Percentiles rank a stretch among this genome's conserved stretches.
These are phyloP conservation scores for Daldinia loculata DNA, from an alignment of 495 filamentous ascomycete genomes.

Conservation along the genomic window DNA sequence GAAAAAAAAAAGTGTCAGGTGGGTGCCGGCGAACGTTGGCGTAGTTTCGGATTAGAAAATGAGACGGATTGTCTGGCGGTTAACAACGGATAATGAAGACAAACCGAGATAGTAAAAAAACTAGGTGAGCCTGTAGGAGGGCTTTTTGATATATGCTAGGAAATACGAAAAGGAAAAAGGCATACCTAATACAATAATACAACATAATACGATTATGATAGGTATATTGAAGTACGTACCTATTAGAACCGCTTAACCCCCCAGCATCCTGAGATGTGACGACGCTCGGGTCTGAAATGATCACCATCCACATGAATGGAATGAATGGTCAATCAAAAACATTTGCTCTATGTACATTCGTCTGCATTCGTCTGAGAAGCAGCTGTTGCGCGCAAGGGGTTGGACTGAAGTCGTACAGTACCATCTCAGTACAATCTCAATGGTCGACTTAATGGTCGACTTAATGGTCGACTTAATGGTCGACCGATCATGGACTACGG, in stretches of 20 bases:
- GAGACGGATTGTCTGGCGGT: conserved; percentile 41
- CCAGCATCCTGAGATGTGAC: conserved; percentile 33
- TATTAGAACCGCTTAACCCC: conserved; percentile 21
- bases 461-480: conserved; percentile 19
- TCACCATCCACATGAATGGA: conserved; percentile 29
- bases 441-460: neutral
- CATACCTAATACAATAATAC: neutral
- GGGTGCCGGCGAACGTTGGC: conserved; percentile 8
- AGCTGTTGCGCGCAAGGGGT: conserved; percentile 24
- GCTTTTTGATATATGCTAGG: neutral
- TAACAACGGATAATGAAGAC: conserved; percentile 25
- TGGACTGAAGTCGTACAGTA: conserved; percentile 20
- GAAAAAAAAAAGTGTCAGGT: conserved; percentile 20
- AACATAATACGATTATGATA: no score
- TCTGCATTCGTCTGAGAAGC: conserved; percentile 3
- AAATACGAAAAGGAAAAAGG: neutral
- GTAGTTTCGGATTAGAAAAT: conserved; percentile 42
- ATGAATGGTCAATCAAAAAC: conserved; percentile 17
- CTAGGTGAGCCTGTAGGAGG: neutral
- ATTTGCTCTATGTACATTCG: neutral
- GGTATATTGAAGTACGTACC: neutral
- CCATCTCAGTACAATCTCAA: neutral
- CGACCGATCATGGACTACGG: conserved; percentile 31
- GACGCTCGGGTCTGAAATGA: conserved; percentile 34
- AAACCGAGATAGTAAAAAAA: conserved; percentile 5